Percentiles rank a stretch among this genome's conserved stretches.
These are phyloP conservation scores for Hapsidospora chrysogenum DNA, from an alignment of 495 filamentous ascomycete genomes.

Conservation along the genomic window DNA sequence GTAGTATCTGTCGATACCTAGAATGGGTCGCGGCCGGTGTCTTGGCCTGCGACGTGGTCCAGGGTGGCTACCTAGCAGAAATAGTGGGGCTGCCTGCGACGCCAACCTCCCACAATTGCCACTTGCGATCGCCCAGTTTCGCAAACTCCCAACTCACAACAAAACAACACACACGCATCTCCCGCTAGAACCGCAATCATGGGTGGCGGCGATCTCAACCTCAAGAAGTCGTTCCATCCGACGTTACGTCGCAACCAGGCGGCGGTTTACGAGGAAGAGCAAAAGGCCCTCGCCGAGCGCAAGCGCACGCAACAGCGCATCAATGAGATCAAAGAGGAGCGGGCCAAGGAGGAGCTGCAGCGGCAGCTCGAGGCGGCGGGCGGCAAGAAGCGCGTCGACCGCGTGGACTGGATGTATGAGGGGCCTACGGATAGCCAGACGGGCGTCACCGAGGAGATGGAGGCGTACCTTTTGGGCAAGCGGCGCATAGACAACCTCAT, in stretches of 20 bases:
- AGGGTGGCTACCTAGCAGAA: too few species aligned
- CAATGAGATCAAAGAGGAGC: slow-evolving; percentile 89
- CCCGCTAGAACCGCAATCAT: too few species aligned
- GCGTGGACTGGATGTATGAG: slow-evolving; percentile 96
- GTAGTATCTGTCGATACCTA: too few species aligned
- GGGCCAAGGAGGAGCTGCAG: slow-evolving; percentile 80
- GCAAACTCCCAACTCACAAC: too few species aligned
- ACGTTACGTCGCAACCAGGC: slow-evolving; percentile 66
- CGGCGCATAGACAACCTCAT: slow-evolving; percentile 78
- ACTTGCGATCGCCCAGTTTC: neutral
- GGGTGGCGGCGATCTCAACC: slow-evolving; percentile 69
- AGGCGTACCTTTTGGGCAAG: slow-evolving; percentile 86
- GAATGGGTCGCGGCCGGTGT: too few species aligned
- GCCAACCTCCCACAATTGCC: too few species aligned
- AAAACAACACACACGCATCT: too few species aligned
- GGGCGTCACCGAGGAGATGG: slow-evolving; percentile 81
- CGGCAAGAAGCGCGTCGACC: slow-evolving; percentile 51
- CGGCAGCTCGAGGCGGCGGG: slow-evolving; percentile 80
- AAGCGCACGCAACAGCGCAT: slow-evolving; percentile 71
- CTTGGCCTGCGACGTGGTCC: too few species aligned
- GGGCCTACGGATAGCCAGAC: slow-evolving; percentile 66
- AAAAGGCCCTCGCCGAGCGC: slow-evolving; percentile 87
- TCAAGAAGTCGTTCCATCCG: slow-evolving; percentile 98
- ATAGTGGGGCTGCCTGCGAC: too few species aligned
- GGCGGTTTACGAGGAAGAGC: slow-evolving; percentile 72